Percentiles rank a stretch among this genome's conserved stretches.
phyloP scores from a whole-genome alignment of 257 asterid genomes.

The Capsicum pubescens region DNA sequence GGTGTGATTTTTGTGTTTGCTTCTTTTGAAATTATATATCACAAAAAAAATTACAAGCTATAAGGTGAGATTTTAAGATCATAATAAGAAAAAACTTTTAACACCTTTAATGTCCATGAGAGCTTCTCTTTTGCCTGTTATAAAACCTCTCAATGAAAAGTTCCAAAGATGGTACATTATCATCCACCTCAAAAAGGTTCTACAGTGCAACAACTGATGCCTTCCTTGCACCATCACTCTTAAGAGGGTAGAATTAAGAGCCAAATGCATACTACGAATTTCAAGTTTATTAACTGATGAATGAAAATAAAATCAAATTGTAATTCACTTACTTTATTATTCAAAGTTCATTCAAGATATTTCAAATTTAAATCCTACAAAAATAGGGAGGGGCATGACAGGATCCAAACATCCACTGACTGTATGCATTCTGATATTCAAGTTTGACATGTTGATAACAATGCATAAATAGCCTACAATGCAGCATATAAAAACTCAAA shows the following conservation, averaged over 20 bases:
- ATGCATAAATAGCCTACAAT: conserved; percentile 85
- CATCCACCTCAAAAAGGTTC: conserved; percentile 91
- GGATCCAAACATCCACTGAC: conserved; percentile 95
- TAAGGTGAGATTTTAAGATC: too few relatives aligned
- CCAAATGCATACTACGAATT: conserved; percentile 38
- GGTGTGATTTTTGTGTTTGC: too few relatives aligned
- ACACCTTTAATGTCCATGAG: too few relatives aligned
- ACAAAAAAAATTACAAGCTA: too few relatives aligned
- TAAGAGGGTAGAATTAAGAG: conserved; percentile 34
- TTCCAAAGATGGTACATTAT: conserved; percentile 92
- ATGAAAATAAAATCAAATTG: conserved; percentile 24
- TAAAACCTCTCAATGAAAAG: conserved; percentile 93
- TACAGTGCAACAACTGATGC: conserved; percentile 89
- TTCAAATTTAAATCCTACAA: conserved; percentile 96
- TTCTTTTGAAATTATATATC: too few relatives aligned
- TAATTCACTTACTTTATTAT: conserved; percentile 73
- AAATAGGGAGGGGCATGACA: conserved; percentile 89
- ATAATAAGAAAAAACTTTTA: too few relatives aligned
- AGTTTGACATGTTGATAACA: conserved; percentile 95
- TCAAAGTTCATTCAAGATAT: conserved; percentile 97
- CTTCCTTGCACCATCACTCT: conserved; percentile 98
- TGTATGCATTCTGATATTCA: conserved; percentile 87
- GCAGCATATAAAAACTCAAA: conserved; percentile 20
- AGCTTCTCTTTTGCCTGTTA: conserved; percentile 39
- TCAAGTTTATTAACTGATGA: conserved; percentile 5